phyloP scores from a whole-genome alignment of 805 yeast species.

The Wickerhamiella sorbophila region DNA sequence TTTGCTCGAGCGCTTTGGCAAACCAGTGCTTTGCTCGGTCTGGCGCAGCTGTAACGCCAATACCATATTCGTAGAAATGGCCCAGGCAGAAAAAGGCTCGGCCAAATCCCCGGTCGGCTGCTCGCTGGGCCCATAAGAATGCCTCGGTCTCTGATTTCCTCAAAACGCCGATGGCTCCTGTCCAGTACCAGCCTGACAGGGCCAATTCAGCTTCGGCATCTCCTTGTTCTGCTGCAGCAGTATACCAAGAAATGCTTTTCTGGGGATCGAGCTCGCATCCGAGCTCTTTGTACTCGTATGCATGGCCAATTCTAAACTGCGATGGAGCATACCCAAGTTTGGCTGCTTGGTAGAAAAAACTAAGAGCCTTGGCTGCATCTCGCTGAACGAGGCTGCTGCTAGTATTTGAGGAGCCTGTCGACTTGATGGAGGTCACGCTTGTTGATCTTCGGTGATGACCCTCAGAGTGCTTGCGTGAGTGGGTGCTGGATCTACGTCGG shows the following conservation, averaged over 20 bases:
- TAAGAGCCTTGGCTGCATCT: conserved; percentile 31
- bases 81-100: conserved; percentile 66
- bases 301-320: conserved; percentile 55
- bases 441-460: too few relatives aligned
- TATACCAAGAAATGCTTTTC: conserved; percentile 60
- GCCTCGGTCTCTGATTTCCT: conserved; percentile 53
- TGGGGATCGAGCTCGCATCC: conserved; percentile 39
- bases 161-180: conserved; percentile 50
- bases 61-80: conserved; percentile 51
- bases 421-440: background rate
- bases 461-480: background rate
- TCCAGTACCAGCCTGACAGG: conserved; percentile 65
- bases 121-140: conserved; percentile 59
- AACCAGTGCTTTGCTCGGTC: conserved; percentile 43
- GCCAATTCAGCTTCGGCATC: conserved; percentile 59
- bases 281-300: conserved; percentile 55
- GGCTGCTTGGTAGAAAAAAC: conserved; percentile 38
- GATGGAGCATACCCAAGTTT: conserved; percentile 47
- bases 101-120: conserved; percentile 49
- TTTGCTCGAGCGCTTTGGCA: conserved; percentile 46
- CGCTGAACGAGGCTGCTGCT: conserved; percentile 14
- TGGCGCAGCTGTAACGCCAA: conserved; percentile 41
- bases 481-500: background rate
- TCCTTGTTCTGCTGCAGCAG: conserved; percentile 49
- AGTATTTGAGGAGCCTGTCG: background rate